phyloP scores from a whole-genome alignment of 2,329 filamentous ascomycete genomes.

The Celoporthe dispersa region DNA sequence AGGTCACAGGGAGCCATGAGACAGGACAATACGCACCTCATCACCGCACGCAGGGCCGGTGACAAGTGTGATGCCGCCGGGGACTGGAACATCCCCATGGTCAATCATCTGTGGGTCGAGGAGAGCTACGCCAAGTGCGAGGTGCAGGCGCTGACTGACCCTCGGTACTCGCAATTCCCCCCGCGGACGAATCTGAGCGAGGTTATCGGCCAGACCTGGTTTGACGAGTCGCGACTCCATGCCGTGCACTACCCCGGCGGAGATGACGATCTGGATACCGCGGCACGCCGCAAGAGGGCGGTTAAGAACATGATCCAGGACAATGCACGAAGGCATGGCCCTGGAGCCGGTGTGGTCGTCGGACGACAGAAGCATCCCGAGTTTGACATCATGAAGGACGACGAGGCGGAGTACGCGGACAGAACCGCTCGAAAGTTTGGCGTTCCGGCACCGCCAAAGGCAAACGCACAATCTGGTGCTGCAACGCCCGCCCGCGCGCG shows the following conservation, averaged over 20 bases:
- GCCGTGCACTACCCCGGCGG: slow-evolving; percentile 72
- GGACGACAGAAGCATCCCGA: slow-evolving; percentile 46
- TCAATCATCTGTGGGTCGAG: slow-evolving; percentile 97
- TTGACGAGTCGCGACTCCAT: slow-evolving; percentile 67
- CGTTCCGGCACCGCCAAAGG: slow-evolving; percentile 36
- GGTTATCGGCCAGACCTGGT: slow-evolving; percentile 84
- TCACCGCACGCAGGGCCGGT: slow-evolving; percentile 86
- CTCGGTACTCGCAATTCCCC: slow-evolving; percentile 85
- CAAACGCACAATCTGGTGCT: slow-evolving; percentile 32
- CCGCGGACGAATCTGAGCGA: slow-evolving; percentile 89
- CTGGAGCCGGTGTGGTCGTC: slow-evolving; percentile 52
- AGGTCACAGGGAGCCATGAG: slow-evolving; percentile 96
- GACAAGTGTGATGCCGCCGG: slow-evolving; percentile 92
- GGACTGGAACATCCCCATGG: slow-evolving; percentile 88
- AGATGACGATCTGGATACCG: slow-evolving; percentile 48
- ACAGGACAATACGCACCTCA: slow-evolving; percentile 91
- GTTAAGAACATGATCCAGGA: slow-evolving; percentile 55
- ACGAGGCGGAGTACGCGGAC: slow-evolving; percentile 42
- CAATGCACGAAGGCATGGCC: slow-evolving; percentile 52
- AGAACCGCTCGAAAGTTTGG: slow-evolving; percentile 41
- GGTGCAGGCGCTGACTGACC: slow-evolving; percentile 71
- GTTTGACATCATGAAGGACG: slow-evolving; percentile 51
- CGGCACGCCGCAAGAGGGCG: slow-evolving; percentile 54
- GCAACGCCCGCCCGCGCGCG: slow-evolving; percentile 52
- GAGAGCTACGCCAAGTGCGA: slow-evolving; percentile 94